Evolutionary conservation across 176 grass and related monocot genomes (phyloP), one percentile per base, ranked within the genome.

Genomic region (Stipa capillata): DNA sequence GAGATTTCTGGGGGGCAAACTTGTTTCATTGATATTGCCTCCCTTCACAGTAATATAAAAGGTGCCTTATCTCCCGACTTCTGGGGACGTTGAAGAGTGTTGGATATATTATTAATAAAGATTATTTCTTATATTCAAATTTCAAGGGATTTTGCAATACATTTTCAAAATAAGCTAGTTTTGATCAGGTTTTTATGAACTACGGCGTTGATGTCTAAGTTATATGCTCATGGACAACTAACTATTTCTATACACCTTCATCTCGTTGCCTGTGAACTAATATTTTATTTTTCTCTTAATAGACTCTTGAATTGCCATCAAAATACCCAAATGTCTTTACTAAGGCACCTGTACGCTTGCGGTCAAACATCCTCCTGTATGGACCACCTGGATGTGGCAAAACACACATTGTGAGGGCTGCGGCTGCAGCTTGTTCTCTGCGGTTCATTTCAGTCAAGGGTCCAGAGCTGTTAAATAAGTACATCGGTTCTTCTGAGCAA

Each of bases 401-500:
- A 86, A 98, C 95, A 50, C 87, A 98, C 34, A 93, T 87, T 85
- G 95, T 98, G 65, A 87, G 95, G 72, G 92, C 92, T 77, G 95
- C 95, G 16, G 95, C 95, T 72, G 77, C 92, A 48, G 95, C 95
- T 76, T 98, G 89, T 81, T 94, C 91, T 75, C 89, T 98, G 39
- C 79, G 92, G 54, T 98, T 94, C 89, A 94, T 98, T 87, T 92
- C 92, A 59, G 69, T 98, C 57, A 98, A 92, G 77, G 95, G 92
- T 20, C 95, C 95, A 80, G 95, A 98, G 65, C 81, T 98, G 31
- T 73, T 94, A 88, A 98, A 98, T 60, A 98, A 92, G 83, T 98
- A 98, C 59, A 98, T 98, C 15, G 95, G 95, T 44, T 93, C 95
- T 85, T 92, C 95, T 79, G 92, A 98, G 74, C 92, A 98, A 89